Base-by-base conservation (phyloP, 2,329 filamentous ascomycete species). In the Cladosporium sphaerospermum region DNA sequence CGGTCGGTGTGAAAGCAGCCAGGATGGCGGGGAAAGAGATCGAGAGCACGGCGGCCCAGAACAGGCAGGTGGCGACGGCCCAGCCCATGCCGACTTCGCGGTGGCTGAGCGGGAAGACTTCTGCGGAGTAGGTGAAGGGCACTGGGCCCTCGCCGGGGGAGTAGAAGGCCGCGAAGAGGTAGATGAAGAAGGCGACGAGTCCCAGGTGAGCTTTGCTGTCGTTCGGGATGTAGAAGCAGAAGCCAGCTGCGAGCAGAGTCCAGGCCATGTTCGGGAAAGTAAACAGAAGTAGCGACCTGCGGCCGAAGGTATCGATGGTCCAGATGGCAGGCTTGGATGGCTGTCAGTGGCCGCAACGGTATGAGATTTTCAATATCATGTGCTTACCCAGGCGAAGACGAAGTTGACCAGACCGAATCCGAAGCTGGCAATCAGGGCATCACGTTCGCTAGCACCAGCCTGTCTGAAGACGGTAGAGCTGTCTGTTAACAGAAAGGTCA, bases 1-100 rank as follows among this genome's bases (percentile, higher is more conserved):
- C 78, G 3, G 75, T 74, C 0, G 77, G 70, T 4, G 70, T 76
- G 66, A 82, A 73, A 3, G 71, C 75, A 11, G 52, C 52, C 10
- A 78, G 64, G 62, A 77, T 75, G 10, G 71, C 71, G 1, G 77
- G 76, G 61, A 76, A 78, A 0, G 75, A 74, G 32, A 79, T 71
- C 1, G 75, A 75, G 9, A 79, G 66, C 1, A 79, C 71, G 3
- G 73, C 69, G 2, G 75, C 75, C 73, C 73, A 80, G 59, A 75
- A 73, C 10, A 47, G 45, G 49, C 73, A 76, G 9, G 71, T 76
- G 32, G 73, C 63, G 10, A 66, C 60, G 10, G 62, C 61, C 52
- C 57, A 64, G 4, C 54, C 50, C 52, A 62, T 61, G 10, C 64
- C 66, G 2, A 67, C 54, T 39, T 68, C 65, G 14, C 67, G 56